phyloP scores from a whole-genome alignment of 1,139 yeast genomes.

The Yamadazyma songkhlaensis region DNA sequence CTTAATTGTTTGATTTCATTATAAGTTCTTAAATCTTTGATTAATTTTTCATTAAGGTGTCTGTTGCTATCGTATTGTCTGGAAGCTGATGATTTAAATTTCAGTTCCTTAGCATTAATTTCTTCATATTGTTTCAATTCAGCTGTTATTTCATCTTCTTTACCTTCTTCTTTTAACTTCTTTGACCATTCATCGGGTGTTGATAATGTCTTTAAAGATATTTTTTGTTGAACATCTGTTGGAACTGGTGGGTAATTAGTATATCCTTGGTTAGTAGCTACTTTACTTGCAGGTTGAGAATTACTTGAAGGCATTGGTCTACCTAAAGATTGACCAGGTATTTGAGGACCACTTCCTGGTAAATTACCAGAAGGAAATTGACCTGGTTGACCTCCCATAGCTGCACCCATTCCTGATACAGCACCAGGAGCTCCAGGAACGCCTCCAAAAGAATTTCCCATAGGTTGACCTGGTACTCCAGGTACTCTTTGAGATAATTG shows the following conservation, averaged over 20 bases:
- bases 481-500: slow-evolving; percentile 3
- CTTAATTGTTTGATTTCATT: slow-evolving; percentile 50
- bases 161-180: slow-evolving; percentile 38
- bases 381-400: neutral
- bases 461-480: neutral
- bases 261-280: slow-evolving; percentile 6
- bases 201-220: slow-evolving; percentile 19
- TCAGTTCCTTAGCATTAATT: slow-evolving; percentile 50
- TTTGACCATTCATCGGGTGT: slow-evolving; percentile 56
- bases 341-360: neutral
- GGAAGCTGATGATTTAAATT: slow-evolving; percentile 29
- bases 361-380: neutral
- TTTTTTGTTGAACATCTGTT: slow-evolving; percentile 20
- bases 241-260: slow-evolving; percentile 16
- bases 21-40: slow-evolving; percentile 35
- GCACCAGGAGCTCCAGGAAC: slow-evolving; percentile 2
- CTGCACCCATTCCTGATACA: neutral
- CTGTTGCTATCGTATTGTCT: slow-evolving; percentile 35
- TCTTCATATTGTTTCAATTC: slow-evolving; percentile 60
- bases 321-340: neutral
- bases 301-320: slow-evolving; percentile 5
- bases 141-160: slow-evolving; percentile 39
- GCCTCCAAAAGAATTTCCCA: neutral
- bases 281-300: slow-evolving; percentile 6
- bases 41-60: slow-evolving; percentile 26